These are phyloP conservation scores for Raddia distichophylla DNA, from an alignment of 176 grass and related monocot species.

Conservation along the genomic window DNA sequence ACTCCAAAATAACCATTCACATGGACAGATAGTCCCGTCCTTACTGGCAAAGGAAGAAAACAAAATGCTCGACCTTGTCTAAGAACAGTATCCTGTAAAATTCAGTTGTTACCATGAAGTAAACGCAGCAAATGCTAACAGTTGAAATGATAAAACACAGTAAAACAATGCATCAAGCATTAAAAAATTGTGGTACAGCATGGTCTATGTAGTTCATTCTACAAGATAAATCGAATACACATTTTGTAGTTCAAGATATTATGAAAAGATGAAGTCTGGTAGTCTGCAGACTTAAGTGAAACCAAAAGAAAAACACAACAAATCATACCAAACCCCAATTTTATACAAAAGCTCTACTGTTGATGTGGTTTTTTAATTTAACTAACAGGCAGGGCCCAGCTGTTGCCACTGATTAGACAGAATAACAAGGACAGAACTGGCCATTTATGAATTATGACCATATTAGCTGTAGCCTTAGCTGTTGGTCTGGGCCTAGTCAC, in stretches of 20 bases:
- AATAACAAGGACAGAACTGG: conserved; percentile 2
- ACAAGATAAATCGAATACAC: conserved; percentile 12
- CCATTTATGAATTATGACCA: not conserved
- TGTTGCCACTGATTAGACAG: conserved; percentile 24
- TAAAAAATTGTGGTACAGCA: not conserved
- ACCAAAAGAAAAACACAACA: not conserved
- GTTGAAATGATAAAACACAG: not conserved
- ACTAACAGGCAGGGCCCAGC: conserved; percentile 8
- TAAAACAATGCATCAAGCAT: not conserved
- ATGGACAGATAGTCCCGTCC: conserved; percentile 84
- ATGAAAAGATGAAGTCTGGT: not conserved
- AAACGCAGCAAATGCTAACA: conserved; percentile 25
- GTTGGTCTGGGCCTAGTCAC: not conserved
- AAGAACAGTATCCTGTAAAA: conserved; percentile 74
- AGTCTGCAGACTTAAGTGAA: not conserved
- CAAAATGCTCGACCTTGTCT: conserved; percentile 88
- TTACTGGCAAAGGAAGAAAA: conserved; percentile 96
- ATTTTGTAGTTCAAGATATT: conserved; percentile 30
- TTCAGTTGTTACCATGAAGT: conserved; percentile 46
- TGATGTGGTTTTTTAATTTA: not conserved
- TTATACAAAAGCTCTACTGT: not conserved
- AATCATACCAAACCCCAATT: not conserved
- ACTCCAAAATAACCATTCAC: conserved; percentile 99
- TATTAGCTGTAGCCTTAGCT: conserved; percentile 8
- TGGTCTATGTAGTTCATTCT: not conserved